A percentile compares a stretch with the other conserved stretches of the same genome.
These are phyloP conservation scores for Rhizopogon salebrosus DNA, from an alignment of 768 basidiomycete genomes.

Conservation along the genomic window DNA sequence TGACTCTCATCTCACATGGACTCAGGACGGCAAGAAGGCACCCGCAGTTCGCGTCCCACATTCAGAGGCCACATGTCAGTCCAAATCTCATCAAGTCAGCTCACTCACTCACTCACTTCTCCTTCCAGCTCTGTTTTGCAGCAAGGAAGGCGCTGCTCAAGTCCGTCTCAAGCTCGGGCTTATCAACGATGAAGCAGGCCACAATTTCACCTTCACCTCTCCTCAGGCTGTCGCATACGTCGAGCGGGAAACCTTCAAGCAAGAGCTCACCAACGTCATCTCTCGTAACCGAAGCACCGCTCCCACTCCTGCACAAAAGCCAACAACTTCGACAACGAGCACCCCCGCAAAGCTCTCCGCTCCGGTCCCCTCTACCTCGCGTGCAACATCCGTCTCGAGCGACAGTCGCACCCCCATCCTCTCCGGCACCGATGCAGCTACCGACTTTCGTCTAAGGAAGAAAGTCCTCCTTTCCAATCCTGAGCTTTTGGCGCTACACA, in stretches of 20 bases:
- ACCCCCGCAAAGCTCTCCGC: conserved; percentile 26
- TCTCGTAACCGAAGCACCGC: conserved; percentile 54
- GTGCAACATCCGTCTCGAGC: conserved; percentile 60
- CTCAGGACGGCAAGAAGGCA: conserved; percentile 61
- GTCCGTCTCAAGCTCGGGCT: conserved; percentile 74
- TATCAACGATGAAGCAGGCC: conserved; percentile 62
- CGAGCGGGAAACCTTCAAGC: conserved; percentile 83
- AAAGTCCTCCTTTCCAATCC: conserved; percentile 74
- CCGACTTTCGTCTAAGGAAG: conserved; percentile 72
- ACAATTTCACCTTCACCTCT: conserved; percentile 79
- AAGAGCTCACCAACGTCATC: conserved; percentile 72
- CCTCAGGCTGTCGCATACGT: conserved; percentile 55
- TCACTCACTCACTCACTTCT: neutral
- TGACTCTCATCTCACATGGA: conserved; percentile 72
- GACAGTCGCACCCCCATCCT: conserved; percentile 49
- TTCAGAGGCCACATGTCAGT: conserved; percentile 58
- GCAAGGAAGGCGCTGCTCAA: conserved; percentile 77
- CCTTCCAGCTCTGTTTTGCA: conserved; percentile 69
- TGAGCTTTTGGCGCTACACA: conserved; percentile 76
- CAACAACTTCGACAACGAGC: conserved; percentile 12
- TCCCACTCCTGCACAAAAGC: conserved; percentile 21
- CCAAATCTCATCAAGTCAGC: neutral
- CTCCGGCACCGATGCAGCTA: conserved; percentile 51
- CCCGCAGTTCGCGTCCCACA: conserved; percentile 61
- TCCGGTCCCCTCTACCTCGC: conserved; percentile 47